Base-by-base conservation (phyloP, 495 filamentous ascomycete genomes). In the Bombardia bombarda region DNA sequence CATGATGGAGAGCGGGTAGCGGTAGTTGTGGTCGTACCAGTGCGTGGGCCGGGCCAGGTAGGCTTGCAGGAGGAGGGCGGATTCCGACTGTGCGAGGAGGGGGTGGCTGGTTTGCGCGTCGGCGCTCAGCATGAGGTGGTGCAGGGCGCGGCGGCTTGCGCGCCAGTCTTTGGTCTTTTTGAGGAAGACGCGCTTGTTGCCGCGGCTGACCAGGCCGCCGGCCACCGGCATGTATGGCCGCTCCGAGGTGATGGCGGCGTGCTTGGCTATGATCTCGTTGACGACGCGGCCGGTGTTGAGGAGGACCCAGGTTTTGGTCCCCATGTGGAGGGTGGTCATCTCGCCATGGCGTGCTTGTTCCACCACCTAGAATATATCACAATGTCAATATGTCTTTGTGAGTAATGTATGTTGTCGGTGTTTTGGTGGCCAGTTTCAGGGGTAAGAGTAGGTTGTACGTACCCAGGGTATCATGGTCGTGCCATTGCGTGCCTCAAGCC, bases 251-350 rank as follows among this genome's bases (percentile, higher is more conserved):
- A 60, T 53, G 7, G 43, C 45, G 7, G 49, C 52, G 9, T 60
- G 53, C 26, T 56, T 56, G 19, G 58, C 55, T 31, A 66, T 47
- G 26, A 66, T 43, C 33, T 61, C 60, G 18, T 41, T 51, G 9
- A 63, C 56, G n/a, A 61, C 58, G n/a, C 60, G 58, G 9, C 51
- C 44, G 14, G 47, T 53, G 48, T 66, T 66, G 25, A 66, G 53
- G 25, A 62, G 50, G 32, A 64, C 46, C 56, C 56, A 60, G 1
- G 50, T 58, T 31, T 57, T 60, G 39, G 38, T 31, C 3, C 56
- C 58, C 22, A 62, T 38, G 22, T 55, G 46, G 22, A 50, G 17
- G 2, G 51, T 53, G 16, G 37, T 32, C 51, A 53, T 53, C 24
- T 53, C 51, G 38, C 51, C 51, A 40, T 50, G 44, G 13, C 14